Evolutionary conservation across 1,284 basidiomycete genomes (phyloP), one percentile per base, ranked within the genome.

Genomic region (Fomitopsis schrenkii): DNA sequence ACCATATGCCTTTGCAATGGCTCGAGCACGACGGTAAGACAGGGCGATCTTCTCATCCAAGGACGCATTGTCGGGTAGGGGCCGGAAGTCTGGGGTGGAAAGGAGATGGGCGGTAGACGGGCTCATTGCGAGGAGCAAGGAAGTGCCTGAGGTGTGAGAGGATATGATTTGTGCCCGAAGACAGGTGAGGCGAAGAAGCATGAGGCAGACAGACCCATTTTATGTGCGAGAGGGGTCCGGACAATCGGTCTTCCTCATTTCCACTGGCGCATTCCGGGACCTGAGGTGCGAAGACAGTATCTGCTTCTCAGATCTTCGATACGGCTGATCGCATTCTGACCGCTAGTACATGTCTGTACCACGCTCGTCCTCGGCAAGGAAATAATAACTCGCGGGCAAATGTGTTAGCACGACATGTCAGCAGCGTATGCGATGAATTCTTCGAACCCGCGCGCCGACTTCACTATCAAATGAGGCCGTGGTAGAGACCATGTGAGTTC

Each of bases 1-100:
- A 61, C 60, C 60, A 30, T 61, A 61, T 22, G 36, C 45, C 19
- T 58, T 53, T 8, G 55, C 60, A 19, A 61, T 55, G 14, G 55
- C 55, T n/a, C 60, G 55, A 8, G 60, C 60, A 14, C 60, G 45
- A 10, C 50, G 46, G 48, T 61, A 61, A 12, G 60, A 61, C 17
- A 58, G 2, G n/a, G 46, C 26, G 35, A 61, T 52, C 33, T 55
- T 57, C 42, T 61, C 60, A 2, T 61, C 60, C 28, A 58, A 33
- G 22, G 56, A 57, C 1, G 56, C 46, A 58, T 46, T n/a, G 22
- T 61, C 60, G 28, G 26, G 28, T 2, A 45, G 40, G 33, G 44
- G 60, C 35, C 44, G 60, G 50, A 41, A 61, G 38, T 42, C 38
- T 6, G 22, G 40, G 9, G 50, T 54, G 15, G 26, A 35, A 10